Evolutionary conservation across 2,329 filamentous ascomycete genomes (phyloP), one percentile per base, ranked within the genome.

Genomic region (Pseudogymnoascus sp.): DNA sequence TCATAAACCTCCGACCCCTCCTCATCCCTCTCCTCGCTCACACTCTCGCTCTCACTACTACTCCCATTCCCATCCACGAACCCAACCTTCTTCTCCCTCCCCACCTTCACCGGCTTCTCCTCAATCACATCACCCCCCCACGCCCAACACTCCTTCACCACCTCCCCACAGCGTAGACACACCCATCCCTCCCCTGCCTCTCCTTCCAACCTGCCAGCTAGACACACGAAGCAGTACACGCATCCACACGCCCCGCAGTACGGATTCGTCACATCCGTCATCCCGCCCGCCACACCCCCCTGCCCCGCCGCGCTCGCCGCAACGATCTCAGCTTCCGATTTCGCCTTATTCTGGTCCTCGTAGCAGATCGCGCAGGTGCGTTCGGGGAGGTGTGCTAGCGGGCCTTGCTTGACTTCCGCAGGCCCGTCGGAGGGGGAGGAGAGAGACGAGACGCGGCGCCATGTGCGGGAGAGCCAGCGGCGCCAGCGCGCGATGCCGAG

Each of bases 331-430:
- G 83, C 87, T 77, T 96, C 92, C 2, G 85, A 86, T 1, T 85
- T 83, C 0, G 87, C 82, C 2, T 78, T 77, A 73, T 96, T 97
- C 75, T 96, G 92, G 70, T 96, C 93, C 71, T 93, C 87, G 75
- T 98, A 98, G 78, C 95, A 99, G 68, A 99, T 97, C 61, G 93
- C 93, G 75, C 95, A 99, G 0, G 93, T 98, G 65, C 93, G 82
- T 76, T 98, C 93, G 0, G 95, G 95, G 28, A 99, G 79, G 75
- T 96, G 97, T 0, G 84, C 83, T 60, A 92, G 84, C 74, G 96
- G 92, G 63, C 93, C 92, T 60, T 81, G 83, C 63, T 84, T 83
- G 61, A 81, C 78, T 11, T 79, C 77, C 5, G 81, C 79, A 16
- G 82, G 79, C 1, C 81, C 79, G 1, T 81, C 80, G 6, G 76